phyloP scores from a whole-genome alignment of 768 basidiomycete genomes.

The Suillus subalutaceus region DNA sequence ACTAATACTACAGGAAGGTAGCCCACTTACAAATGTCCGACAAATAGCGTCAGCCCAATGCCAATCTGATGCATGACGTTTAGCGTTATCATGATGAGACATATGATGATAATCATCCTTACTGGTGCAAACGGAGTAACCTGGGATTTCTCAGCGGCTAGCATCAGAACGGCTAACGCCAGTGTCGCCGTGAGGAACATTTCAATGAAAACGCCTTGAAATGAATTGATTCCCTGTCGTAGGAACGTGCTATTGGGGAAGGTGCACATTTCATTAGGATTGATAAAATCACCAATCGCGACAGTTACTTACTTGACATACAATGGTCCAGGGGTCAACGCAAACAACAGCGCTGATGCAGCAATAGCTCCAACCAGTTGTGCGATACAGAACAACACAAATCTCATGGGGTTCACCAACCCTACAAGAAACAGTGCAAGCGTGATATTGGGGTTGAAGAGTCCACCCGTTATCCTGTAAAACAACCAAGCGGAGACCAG shows the following conservation, averaged over 20 bases:
- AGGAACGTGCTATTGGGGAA: slow-evolving; percentile 46
- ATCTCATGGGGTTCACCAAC: slow-evolving; percentile 56
- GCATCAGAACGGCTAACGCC: slow-evolving; percentile 65
- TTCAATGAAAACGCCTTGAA: slow-evolving; percentile 70
- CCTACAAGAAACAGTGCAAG: slow-evolving; percentile 62
- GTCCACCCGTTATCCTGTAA: slow-evolving; percentile 62
- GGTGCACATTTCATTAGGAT: not conserved
- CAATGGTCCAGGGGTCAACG: slow-evolving; percentile 55
- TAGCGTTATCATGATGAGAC: not conserved
- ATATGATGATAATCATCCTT: slow-evolving; percentile 9
- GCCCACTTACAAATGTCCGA: slow-evolving; percentile 56
- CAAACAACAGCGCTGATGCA: slow-evolving; percentile 56
- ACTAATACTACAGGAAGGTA: not conserved
- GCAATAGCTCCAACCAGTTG: slow-evolving; percentile 63
- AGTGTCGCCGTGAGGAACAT: slow-evolving; percentile 67
- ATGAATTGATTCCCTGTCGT: slow-evolving; percentile 46
- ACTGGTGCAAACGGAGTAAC: slow-evolving; percentile 70
- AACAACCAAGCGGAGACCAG: slow-evolving; percentile 69
- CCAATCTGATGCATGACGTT: slow-evolving; percentile 44
- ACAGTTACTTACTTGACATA: slow-evolving; percentile 50
- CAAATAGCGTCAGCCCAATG: slow-evolving; percentile 66
- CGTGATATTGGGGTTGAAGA: slow-evolving; percentile 69
- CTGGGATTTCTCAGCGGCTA: slow-evolving; percentile 70
- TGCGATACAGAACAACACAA: slow-evolving; percentile 61
- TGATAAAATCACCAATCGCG: not conserved